Evolutionary conservation across 179 eudicot species (phyloP).

Genomic region (Actinidia polygama): DNA sequence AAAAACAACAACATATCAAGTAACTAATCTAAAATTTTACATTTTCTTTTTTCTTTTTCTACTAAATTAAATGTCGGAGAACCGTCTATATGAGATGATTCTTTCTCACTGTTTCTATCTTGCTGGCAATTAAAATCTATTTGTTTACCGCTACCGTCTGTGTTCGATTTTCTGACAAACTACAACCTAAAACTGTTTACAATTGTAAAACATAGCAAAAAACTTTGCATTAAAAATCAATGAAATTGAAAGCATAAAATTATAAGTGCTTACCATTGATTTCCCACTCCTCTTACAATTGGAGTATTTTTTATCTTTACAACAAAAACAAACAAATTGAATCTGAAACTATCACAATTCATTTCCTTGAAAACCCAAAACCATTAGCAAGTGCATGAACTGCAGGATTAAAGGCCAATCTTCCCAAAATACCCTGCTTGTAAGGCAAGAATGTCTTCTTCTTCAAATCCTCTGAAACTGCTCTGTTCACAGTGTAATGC

Average conservation of each 20-base stretch:
- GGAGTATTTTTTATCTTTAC: neutral
- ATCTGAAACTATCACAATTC: neutral
- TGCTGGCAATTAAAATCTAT: no score
- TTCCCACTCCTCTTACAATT: neutral
- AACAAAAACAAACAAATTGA: neutral
- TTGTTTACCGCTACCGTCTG: no score
- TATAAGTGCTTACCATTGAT: neutral
- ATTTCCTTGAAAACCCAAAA: slow-evolving; percentile 18
- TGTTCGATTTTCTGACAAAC: no score
- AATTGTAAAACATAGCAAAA: no score
- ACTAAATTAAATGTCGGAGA: no score
- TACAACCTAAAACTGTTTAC: no score
- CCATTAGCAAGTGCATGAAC: slow-evolving; percentile 25
- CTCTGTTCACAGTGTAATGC: slow-evolving; percentile 28
- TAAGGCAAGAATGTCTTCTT: slow-evolving; percentile 52
- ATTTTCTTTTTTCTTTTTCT: no score
- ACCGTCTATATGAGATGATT: no score
- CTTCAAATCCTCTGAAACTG: slow-evolving; percentile 47
- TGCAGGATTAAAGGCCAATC: slow-evolving; percentile 28
- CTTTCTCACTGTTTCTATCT: no score
- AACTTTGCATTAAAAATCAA: neutral
- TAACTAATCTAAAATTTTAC: no score
- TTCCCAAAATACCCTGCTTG: slow-evolving; percentile 45
- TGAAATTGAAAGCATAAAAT: neutral
- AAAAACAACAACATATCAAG: no score